Base-by-base conservation (phyloP, 1,284 basidiomycete species). In the Ganoderma meredithae region DNA sequence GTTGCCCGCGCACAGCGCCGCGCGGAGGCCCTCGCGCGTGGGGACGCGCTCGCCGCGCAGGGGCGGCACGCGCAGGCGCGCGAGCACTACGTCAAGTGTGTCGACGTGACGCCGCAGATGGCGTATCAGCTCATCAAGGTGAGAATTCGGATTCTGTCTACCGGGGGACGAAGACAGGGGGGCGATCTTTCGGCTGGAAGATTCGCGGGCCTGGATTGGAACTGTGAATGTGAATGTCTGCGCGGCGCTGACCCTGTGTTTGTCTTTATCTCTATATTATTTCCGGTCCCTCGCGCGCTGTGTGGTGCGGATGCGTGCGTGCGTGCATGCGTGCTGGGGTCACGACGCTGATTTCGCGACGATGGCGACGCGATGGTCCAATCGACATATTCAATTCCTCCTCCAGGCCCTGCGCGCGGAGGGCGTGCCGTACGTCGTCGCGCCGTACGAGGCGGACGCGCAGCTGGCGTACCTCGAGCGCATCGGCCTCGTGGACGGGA, bases 361-460 rank as follows among this genome's bases (percentile, higher is more conserved):
- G 56, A 59, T 59, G 19, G 36, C 22, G 56, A 59, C 31, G 10
- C 39, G 33, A 40, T 59, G 56, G 56, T 22, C 15, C 56, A 22
- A 49, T 49, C 27, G 8, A n/a, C 43, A 25, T 25, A 41, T 41
- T 22, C 36, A 19, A 53, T 8, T 36, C n/a, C n/a, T n/a, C n/a
- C n/a, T n/a, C 6, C 74, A 97, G 95, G 95, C 94, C 3, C 83
- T 98, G 44, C 88, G 87, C 63, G 93, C 91, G 7, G 95, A 97
- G 77, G 82, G 82, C 27, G 87, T 98, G 17, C 79, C 87, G 31
- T 99, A 98, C 78, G 85, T 99, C 33, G 98, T 99, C 6, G 98
- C 98, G 5, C 98, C 98, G 0, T 99, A 99, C 80, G 98, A 99
- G 83, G 98, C 98, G 0, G 98, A 99, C 77, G 96, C 98, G 0